Evolutionary conservation across 768 basidiomycete species (phyloP).

Genomic region (Russula abietina): DNA sequence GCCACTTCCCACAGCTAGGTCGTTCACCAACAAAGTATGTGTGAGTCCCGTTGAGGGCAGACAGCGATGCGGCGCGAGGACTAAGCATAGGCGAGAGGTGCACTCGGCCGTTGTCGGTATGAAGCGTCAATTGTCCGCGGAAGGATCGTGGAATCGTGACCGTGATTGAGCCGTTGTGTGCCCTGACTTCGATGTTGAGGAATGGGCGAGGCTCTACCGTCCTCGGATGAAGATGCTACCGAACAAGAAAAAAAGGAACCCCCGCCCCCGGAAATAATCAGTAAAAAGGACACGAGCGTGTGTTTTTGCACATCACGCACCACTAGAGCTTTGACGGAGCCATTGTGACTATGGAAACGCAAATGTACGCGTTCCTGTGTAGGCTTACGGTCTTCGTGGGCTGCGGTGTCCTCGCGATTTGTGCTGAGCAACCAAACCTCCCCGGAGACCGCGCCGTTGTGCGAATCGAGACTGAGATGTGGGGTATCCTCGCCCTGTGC

Average conservation of each 20-base stretch:
- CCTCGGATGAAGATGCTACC: slow-evolving; percentile 13
- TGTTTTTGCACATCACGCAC: neutral
- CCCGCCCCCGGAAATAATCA: too few relatives aligned
- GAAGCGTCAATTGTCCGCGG: slow-evolving; percentile 19
- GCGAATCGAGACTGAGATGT: slow-evolving; percentile 5
- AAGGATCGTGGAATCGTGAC: slow-evolving; percentile 22
- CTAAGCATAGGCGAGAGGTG: slow-evolving; percentile 10
- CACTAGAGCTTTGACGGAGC: slow-evolving; percentile 10
- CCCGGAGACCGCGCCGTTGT: slow-evolving; percentile 8
- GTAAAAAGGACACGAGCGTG: neutral
- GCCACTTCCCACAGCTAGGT: slow-evolving; percentile 15
- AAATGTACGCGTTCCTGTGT: slow-evolving; percentile 1
- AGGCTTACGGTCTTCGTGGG: neutral
- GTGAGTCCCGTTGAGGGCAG: slow-evolving; percentile 9
- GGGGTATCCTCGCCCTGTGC: neutral
- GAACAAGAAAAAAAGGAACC: neutral
- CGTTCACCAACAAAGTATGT: slow-evolving; percentile 20
- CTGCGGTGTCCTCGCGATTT: neutral
- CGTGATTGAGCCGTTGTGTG: slow-evolving; percentile 3
- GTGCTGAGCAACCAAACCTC: slow-evolving; percentile 16
- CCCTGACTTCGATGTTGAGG: slow-evolving; percentile 10
- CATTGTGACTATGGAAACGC: slow-evolving; percentile 5
- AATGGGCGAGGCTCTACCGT: slow-evolving; percentile 19
- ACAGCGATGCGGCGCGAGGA: slow-evolving; percentile 7
- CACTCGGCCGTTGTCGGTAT: slow-evolving; percentile 14